Conservation (phyloP, 768 basidiomycete genomes). For the Tephrocybe rancida region DNA sequence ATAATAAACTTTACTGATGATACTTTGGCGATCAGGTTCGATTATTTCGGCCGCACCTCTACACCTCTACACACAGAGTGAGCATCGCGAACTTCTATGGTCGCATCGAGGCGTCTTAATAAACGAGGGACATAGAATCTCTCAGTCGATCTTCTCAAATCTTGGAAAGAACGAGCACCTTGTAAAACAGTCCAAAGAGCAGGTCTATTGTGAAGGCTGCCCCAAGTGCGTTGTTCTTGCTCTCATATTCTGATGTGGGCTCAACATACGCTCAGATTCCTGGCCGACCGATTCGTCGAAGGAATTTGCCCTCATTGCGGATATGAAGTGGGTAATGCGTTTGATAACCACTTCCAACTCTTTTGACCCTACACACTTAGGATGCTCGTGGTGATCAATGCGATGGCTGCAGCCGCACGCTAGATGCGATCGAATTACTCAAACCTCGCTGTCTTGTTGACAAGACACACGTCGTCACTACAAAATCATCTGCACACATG, state of each 20-base stretch:
- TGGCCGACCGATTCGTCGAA: constrained; percentile 97
- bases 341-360: neutral
- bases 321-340: constrained; percentile 59
- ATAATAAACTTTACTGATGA: constrained; percentile 4
- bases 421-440: constrained; percentile 91
- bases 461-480: constrained; percentile 75
- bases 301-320: constrained; percentile 96
- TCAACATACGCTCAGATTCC: constrained; percentile 56
- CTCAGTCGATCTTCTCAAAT: constrained; percentile 87
- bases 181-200: constrained; percentile 83
- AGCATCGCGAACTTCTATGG: constrained; percentile 21
- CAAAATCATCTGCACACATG: constrained; percentile 85
- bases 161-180: constrained; percentile 78
- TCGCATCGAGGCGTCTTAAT: neutral
- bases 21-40: constrained; percentile 59
- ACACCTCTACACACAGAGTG: constrained; percentile 89
- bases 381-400: constrained; percentile 99
- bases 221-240: constrained; percentile 54
- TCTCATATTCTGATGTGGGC: neutral
- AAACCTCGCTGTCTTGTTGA: constrained; percentile 93
- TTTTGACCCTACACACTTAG: constrained; percentile 33
- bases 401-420: constrained; percentile 88
- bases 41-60: constrained; percentile 95
- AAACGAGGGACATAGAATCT: constrained; percentile 64
- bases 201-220: constrained; percentile 94